A percentile compares a stretch with the other conserved stretches of the same genome.
Evolutionary conservation across 2,329 filamentous ascomycete species (phyloP).

Genomic region (Clonostachys byssicola): DNA sequence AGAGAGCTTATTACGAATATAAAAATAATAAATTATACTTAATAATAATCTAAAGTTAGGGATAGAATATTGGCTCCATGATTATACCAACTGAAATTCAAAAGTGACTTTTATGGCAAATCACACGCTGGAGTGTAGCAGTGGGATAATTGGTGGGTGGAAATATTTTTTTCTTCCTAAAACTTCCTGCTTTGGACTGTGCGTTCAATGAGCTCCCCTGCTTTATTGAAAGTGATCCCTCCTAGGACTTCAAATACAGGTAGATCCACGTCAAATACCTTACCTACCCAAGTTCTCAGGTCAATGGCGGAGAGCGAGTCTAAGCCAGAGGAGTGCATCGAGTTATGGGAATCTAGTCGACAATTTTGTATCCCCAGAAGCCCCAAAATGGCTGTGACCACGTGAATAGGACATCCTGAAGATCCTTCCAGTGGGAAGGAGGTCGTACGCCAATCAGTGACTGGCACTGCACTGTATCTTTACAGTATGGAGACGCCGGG

Average conservation of each 20-base stretch:
- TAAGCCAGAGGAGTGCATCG: not conserved
- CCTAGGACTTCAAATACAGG: conserved; percentile 1
- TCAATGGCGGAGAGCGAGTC: not conserved
- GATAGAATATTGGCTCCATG: no score
- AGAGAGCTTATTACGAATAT: no score
- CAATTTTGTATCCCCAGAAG: not conserved
- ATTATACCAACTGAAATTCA: no score
- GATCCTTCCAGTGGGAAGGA: not conserved
- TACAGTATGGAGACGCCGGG: no score
- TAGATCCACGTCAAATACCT: not conserved
- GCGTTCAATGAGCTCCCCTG: not conserved
- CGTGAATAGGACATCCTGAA: not conserved
- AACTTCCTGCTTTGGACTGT: not conserved
- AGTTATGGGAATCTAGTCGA: not conserved
- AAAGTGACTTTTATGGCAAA: no score
- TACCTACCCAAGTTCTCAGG: not conserved
- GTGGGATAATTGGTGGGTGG: no score
- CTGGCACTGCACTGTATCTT: not conserved
- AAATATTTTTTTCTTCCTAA: no score
- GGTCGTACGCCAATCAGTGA: not conserved
- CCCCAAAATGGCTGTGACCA: not conserved
- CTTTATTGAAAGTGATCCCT: not conserved
- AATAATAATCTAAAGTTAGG: no score
- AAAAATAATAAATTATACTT: no score
- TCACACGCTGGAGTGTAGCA: no score